Base-by-base conservation (phyloP, 2,329 filamentous ascomycete genomes). In the Pestalotiopsis sp. region DNA sequence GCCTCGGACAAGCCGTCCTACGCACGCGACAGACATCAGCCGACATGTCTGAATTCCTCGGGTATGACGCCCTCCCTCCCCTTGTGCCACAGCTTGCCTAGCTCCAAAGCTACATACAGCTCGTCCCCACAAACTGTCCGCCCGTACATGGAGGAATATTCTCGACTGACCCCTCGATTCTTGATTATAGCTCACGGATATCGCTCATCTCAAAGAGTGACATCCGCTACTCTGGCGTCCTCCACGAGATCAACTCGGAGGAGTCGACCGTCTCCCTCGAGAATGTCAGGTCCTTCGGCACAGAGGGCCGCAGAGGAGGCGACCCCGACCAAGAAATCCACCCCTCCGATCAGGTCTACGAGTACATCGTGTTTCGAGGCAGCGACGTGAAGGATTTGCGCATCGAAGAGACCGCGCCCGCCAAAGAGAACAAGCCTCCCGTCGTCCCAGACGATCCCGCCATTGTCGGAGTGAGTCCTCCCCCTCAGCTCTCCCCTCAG, bases 331-430 rank as follows among this genome's bases (percentile, higher is more conserved):
- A 97, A 72, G 95, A 97, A 82, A 92, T 97, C 69, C 84, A 92
- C 49, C 88, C 94, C 3, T 95, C 93, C 41, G 91, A 96, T 71
- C 93, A 93, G 79, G 88, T 97, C 77, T 99, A 98, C 85, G 96
- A 98, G 80, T 98, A 98, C 84, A 98, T 99, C 78, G 94, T 99
- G 72, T 99, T 99, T 82, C 92, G 95, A 70, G 96, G 96, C 75
- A 98, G 94, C 81, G 96, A 99, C 85, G 96, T 99, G 78, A 99
- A 99, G 83, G 96, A 99, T 81, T 87, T 99, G 76, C 93, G 94
- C 76, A 95, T 99, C 77, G 95, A 97, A 77, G 92, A 97, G 75
- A 88, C 91, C 60, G 90, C 92, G 55, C 88, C 90, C 74, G 89
- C 90, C 75, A 91, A 93, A 80, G 90, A 94, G 78, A 91, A 91